Base-by-base conservation (phyloP, 257 asterid genomes). In the Penstemon eatonii region DNA sequence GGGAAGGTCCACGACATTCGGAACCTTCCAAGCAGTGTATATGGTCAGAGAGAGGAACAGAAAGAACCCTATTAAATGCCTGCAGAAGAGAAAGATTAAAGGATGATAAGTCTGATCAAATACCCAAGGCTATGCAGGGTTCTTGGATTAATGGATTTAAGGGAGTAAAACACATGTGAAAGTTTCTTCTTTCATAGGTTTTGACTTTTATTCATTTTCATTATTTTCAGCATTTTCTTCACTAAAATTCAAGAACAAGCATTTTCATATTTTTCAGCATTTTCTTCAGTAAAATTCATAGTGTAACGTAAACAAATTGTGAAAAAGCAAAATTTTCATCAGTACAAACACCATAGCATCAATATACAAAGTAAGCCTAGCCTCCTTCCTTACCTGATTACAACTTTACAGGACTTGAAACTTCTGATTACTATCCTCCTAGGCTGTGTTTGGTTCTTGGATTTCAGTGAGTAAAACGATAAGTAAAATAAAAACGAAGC, bases 51-150 rank as follows among this genome's bases (percentile, higher is more conserved):
- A 65, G 49, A 94, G 95, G 84, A 94, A 94, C 79, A 94, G 83
- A 82, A 94, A 89, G 90, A 94, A 94, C 67, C 99, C 99, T 72
- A 94, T 87, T 82, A 94, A 89, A 82, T 94, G 99, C 90, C 99
- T 91, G 92, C 83, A 76, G 71, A 70, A 67, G 55, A 66, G 59
- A 57, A 70, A 63, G 43, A 64, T 46, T 60, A 59, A 77, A 53
- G 55, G 67, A 11, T 44, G 53, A 44, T 6, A 73, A 8, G 58
- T 56, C 10, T 15, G 6, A 59, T 38, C 61, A 49, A 40, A 53
- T 54, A 60, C 36, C 38, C 33, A 25, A 25, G 33, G 33, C 33
- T 25, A 25, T 25, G 2, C 1, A 25, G 1, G 33, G 33, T 25
- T 25, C 33, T 25, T 25, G 33, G 33, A 25, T 25, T 25, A 25